phyloP scores from a whole-genome alignment of 805 yeast genomes.

The Jamesozyma spencerorum region DNA sequence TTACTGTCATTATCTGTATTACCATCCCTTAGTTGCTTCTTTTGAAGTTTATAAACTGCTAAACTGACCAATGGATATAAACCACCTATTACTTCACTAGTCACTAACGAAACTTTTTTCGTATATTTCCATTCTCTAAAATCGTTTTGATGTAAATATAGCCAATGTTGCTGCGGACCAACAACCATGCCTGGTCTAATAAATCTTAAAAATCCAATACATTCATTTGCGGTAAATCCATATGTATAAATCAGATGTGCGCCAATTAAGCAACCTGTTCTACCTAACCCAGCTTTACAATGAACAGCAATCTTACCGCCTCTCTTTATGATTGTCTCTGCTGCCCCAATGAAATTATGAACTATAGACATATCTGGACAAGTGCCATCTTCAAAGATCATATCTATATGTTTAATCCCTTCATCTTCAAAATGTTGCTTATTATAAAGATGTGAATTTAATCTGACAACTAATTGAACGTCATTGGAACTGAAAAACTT shows the following conservation, averaged over 20 bases:
- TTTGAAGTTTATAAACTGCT: constrained; percentile 51
- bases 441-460: constrained; percentile 87
- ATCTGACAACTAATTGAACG: constrained; percentile 82
- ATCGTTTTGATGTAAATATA: constrained; percentile 89
- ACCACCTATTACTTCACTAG: constrained; percentile 61
- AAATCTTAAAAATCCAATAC: constrained; percentile 93
- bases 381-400: constrained; percentile 97
- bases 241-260: constrained; percentile 94
- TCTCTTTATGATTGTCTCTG: constrained; percentile 73
- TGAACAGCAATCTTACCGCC: constrained; percentile 98
- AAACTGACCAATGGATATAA: constrained; percentile 51
- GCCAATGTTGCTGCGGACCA: constrained; percentile 99
- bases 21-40: constrained; percentile 28
- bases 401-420: constrained; percentile 83
- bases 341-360: constrained; percentile 87
- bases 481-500: constrained; percentile 62
- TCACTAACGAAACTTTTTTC: constrained; percentile 64
- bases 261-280: constrained; percentile 96
- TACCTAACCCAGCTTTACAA: constrained; percentile 95
- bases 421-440: constrained; percentile 71
- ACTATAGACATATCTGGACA: constrained; percentile 94
- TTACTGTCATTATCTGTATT: not conserved
- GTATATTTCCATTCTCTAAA: constrained; percentile 95
- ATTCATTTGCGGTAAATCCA: constrained; percentile 94
- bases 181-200: constrained; percentile 99